A percentile compares a stretch with the other conserved stretches of the same genome.
Conservation (phyloP, 2,329 filamentous ascomycete species). For the Botrytis galanthina region DNA sequence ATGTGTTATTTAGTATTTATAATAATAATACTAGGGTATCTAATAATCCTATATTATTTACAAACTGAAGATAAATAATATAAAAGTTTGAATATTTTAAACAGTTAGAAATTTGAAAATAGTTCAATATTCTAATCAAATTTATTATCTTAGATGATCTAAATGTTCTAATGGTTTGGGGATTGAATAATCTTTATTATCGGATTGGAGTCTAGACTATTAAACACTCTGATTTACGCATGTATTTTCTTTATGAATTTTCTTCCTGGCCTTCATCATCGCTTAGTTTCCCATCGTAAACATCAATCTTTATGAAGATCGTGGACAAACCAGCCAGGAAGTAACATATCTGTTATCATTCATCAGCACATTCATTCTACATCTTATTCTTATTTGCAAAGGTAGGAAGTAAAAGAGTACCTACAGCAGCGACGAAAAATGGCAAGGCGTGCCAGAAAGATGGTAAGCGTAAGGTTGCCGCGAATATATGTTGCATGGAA, state of each 20-base stretch:
- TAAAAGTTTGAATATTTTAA: too few species aligned
- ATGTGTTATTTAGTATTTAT: too few species aligned
- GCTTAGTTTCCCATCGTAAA: not conserved
- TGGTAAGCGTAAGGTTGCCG: conserved; percentile 28
- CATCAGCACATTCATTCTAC: not conserved
- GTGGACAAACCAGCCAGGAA: conserved; percentile 11
- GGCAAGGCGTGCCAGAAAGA: conserved; percentile 34
- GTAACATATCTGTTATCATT: conserved; percentile 3
- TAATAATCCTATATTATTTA: too few species aligned
- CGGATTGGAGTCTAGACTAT: too few species aligned
- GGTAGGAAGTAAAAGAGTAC: conserved; percentile 13
- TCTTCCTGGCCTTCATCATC: not conserved
- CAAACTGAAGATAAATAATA: too few species aligned
- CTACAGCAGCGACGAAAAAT: conserved; percentile 37
- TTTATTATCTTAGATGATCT: too few species aligned
- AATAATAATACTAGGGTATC: too few species aligned
- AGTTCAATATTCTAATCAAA: too few species aligned
- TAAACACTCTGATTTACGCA: too few species aligned
- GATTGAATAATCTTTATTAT: too few species aligned
- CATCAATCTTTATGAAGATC: not conserved
- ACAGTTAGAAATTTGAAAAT: too few species aligned
- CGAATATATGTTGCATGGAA: conserved; percentile 35
- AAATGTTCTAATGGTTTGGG: too few species aligned
- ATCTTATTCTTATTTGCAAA: not conserved
- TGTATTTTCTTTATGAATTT: not conserved